Base-by-base conservation (phyloP, 2,329 filamentous ascomycete genomes). In the Penicillium sp. region DNA sequence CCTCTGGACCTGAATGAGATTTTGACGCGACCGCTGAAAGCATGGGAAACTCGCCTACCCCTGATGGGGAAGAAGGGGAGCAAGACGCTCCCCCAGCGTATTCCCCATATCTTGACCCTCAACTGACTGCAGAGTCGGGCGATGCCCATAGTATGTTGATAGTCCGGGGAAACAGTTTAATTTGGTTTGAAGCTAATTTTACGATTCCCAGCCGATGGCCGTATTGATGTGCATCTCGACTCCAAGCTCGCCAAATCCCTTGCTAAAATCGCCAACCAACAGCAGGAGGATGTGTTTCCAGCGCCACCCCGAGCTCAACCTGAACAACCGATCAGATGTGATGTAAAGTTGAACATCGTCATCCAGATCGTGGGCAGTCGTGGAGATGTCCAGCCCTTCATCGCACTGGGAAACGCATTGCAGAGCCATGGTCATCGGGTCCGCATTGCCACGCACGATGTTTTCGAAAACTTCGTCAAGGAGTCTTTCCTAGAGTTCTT, bases 351-450 rank as follows among this genome's bases (percentile, higher is more conserved):
- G 22, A 85, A 84, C 55, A 79, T 85, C 44, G 81, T 84, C 4
- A 83, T 85, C 53, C 83, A 85, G 56, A 80, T 85, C 2, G 83
- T 85, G 74, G 85, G 41, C 78, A 87, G 66, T 79, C 84, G 9
- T 9, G 83, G 83, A 9, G 83, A 85, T 66, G 81, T 85, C 0
- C 85, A 87, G 58, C 85, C 85, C 0, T 87, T 87, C 55, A 74
- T 87, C 52, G 82, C 84, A 0, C 74, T 87, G 1, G 85, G 82
- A 0, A 79, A 77, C 37, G 77, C 79, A 13, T 67, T 87, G 0
- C 77, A 82, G 61, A 72, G 75, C 2, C 75, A 82, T 55, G 79
- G 81, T 2, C 84, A 87, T 64, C 79, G 84, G 10, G 82, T 87
- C 2, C 80, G 85, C 2, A 73, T 87, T 11, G 84, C 83, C 27